phyloP scores from a whole-genome alignment of 163 green algal genomes.

The Smithsoniella earleae region DNA sequence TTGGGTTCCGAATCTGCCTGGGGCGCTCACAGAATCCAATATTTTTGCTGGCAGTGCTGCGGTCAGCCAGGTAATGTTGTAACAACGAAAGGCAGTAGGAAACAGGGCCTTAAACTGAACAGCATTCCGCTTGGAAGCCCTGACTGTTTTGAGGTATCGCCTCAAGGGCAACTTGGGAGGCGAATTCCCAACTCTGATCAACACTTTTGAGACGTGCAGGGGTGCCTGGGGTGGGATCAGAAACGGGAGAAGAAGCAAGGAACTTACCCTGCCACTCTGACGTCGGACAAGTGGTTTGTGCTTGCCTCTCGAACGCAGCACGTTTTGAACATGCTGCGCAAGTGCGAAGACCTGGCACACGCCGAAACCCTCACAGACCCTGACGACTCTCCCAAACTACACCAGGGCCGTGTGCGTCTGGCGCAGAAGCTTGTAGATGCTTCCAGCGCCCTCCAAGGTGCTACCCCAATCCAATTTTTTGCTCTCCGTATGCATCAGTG shows the following conservation, averaged over 20 bases:
- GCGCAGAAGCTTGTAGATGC: slow-evolving; percentile 16
- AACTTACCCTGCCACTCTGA: slow-evolving; percentile 24
- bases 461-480: too few species aligned
- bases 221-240: slow-evolving; percentile 26
- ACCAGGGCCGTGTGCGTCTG: slow-evolving; percentile 14
- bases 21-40: too few species aligned
- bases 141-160: background rate
- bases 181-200: too few species aligned
- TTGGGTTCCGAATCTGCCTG: too few species aligned
- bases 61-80: background rate
- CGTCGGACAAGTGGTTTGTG: slow-evolving; percentile 29
- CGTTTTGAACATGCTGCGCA: slow-evolving; percentile 17
- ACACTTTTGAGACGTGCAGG: background rate
- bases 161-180: too few species aligned
- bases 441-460: slow-evolving; percentile 7
- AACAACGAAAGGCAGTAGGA: background rate
- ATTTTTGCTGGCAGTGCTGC: background rate
- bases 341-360: slow-evolving; percentile 22
- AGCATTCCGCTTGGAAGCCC: background rate
- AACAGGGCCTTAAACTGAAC: background rate
- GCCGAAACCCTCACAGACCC: background rate
- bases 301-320: slow-evolving; percentile 21
- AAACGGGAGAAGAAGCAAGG: slow-evolving; percentile 29
- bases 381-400: background rate
- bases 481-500: too few species aligned